Conservation (phyloP, 441 rosid species). For the Corymbia citriodora region DNA sequence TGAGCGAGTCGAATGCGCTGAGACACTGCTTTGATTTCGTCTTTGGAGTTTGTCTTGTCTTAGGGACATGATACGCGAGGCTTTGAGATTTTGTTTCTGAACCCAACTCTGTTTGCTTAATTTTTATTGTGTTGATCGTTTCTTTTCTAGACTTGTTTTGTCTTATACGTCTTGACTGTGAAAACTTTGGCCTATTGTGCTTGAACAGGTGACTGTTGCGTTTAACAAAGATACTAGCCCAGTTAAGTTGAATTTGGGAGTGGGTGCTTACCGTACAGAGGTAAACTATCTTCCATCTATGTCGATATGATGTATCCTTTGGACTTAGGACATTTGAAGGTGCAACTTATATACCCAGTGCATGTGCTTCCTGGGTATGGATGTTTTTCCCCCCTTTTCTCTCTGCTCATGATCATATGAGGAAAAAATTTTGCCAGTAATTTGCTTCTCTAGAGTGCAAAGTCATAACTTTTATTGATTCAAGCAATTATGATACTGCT, state of each 20-base stretch:
- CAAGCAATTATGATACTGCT: background rate
- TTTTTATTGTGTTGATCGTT: background rate
- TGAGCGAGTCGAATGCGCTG: background rate
- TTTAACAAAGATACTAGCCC: conserved; percentile 15
- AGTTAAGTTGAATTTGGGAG: conserved; percentile 7
- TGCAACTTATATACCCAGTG: background rate
- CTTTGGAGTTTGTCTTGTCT: background rate
- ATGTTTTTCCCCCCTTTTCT: background rate
- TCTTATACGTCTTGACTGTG: background rate
- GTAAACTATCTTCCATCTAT: background rate
- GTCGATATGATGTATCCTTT: background rate
- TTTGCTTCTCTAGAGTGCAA: background rate
- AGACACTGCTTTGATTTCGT: background rate
- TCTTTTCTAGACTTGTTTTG: background rate
- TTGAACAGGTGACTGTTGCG: conserved; percentile 10
- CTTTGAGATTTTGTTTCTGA: background rate
- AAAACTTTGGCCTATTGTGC: background rate
- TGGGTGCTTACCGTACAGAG: conserved; percentile 15
- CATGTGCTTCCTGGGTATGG: background rate
- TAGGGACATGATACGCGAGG: background rate
- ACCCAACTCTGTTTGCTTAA: background rate
- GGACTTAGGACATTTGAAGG: background rate
- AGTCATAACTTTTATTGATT: background rate
- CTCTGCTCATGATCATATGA: background rate
- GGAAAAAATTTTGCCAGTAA: background rate